A percentile compares a stretch with the other conserved stretches of the same genome.
phyloP scores from a whole-genome alignment of 805 yeast genomes.

The Metschnikowia cubensis region DNA sequence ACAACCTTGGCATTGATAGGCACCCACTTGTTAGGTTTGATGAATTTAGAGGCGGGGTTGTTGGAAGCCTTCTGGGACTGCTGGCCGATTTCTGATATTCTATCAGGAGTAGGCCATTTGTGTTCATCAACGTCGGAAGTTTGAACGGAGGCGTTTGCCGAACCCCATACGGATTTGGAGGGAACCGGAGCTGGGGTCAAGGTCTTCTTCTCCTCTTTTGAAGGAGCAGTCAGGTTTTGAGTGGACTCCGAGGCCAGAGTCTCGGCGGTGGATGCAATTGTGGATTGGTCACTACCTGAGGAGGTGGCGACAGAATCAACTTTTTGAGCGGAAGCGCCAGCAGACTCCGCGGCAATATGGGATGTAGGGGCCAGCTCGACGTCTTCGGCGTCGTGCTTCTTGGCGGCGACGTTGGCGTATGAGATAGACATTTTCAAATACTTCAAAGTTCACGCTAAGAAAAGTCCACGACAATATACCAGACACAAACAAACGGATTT shows the following conservation, averaged over 20 bases:
- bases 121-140: constrained; percentile 33
- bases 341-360: neutral
- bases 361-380: constrained; percentile 7
- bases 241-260: constrained; percentile 4
- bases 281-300: constrained; percentile 7
- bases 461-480: neutral
- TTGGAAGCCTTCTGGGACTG: constrained; percentile 14
- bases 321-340: constrained; percentile 6
- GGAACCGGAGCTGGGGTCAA: constrained; percentile 48
- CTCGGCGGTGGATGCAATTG: constrained; percentile 8
- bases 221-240: constrained; percentile 6
- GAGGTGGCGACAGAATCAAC: constrained; percentile 5
- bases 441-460: constrained; percentile 1
- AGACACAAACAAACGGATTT: neutral
- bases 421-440: constrained; percentile 25
- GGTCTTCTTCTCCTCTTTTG: constrained; percentile 27
- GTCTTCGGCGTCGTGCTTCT: constrained; percentile 21
- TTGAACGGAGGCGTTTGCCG: constrained; percentile 18
- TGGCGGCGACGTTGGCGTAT: constrained; percentile 42
- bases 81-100: constrained; percentile 17
- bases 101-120: constrained; percentile 44
- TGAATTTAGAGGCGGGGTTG: constrained; percentile 25
- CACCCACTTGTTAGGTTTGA: constrained; percentile 44
- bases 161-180: constrained; percentile 40
- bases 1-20: constrained; percentile 42